phyloP scores from a whole-genome alignment of 1,284 basidiomycete genomes.

The Omphalotus olearius region DNA sequence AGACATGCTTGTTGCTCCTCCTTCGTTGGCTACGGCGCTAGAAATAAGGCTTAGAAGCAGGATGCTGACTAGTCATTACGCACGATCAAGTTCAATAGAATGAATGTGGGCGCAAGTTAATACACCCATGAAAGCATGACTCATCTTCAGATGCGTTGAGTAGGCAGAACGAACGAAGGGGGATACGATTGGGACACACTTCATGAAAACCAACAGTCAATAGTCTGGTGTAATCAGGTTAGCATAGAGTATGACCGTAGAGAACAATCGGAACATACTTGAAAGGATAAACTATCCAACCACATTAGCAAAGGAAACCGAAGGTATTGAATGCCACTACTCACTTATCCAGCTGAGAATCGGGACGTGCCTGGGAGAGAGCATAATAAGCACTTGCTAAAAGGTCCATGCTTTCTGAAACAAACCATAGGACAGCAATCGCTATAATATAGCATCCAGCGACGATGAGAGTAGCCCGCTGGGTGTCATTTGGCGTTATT shows the following conservation, averaged over 20 bases:
- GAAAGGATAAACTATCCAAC: slow-evolving; percentile 81
- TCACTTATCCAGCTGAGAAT: slow-evolving; percentile 11
- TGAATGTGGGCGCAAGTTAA: slow-evolving; percentile 92
- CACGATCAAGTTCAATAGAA: slow-evolving; percentile 81
- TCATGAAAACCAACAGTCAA: slow-evolving; percentile 91
- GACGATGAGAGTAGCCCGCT: slow-evolving; percentile 73
- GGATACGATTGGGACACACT: slow-evolving; percentile 35
- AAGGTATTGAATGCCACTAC: not conserved
- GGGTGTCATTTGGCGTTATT: slow-evolving; percentile 67
- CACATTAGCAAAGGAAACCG: slow-evolving; percentile 43
- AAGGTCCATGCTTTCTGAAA: slow-evolving; percentile 7
- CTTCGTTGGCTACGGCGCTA: slow-evolving; percentile 73
- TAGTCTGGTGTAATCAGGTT: slow-evolving; percentile 36
- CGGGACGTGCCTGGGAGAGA: slow-evolving; percentile 10
- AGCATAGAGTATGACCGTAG: slow-evolving; percentile 8
- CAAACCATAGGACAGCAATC: slow-evolving; percentile 74
- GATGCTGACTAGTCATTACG: slow-evolving; percentile 24
- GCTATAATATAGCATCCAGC: slow-evolving; percentile 68
- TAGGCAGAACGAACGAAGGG: not conserved
- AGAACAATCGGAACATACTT: slow-evolving; percentile 53
- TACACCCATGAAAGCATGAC: slow-evolving; percentile 77
- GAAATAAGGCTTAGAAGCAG: slow-evolving; percentile 18
- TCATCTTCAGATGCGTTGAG: slow-evolving; percentile 53
- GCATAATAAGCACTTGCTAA: not conserved
- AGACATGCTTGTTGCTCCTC: slow-evolving; percentile 90